Base-by-base conservation (phyloP, 139 green algal species). In the Tetratostichococcus sp. region DNA sequence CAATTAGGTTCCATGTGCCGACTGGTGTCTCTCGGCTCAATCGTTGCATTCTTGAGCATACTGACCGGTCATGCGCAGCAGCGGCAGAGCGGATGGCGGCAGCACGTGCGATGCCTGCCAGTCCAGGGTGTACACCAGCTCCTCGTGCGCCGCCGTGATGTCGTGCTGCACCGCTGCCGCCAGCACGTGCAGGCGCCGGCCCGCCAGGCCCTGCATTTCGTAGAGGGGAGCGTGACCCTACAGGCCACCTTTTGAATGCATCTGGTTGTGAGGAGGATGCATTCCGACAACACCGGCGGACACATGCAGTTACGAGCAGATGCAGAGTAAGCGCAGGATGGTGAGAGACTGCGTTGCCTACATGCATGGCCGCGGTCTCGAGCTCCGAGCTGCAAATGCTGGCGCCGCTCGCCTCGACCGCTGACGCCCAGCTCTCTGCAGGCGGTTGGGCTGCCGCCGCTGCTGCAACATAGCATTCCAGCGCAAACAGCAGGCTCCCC, bases 111-210 rank as follows among this genome's bases (percentile, higher is more conserved):
- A 33, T 1, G 69, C 69, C 34, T 74, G 69, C 69, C 69, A 74
- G 28, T 74, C 69, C 31, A 74, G 31, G 11, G 25, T 23, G 69
- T 74, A 74, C 43, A 74, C 30, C 21, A 74, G 69, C 2, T 74
- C 50, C 50, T 62, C 50, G 50, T 62, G 50, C 19, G 50, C 50
- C 50, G 50, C 50, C 14, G 50, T 62, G 50, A 62, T 62, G 50
- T 25, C 50, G 14, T 17, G 50, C 50, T 62, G 50, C 50, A 62
- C 50, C 14, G 50, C 17, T 5, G 50, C 50, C 17, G 50, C 14
- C 50, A 62, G 17, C 19, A 26, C 19, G 50, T 62, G 50, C 50
- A 62, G 50, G 11, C 50, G 50, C 50, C 50, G 14, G 50, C 50
- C 50, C 2, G 19, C 50, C 50, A 62, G 50, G 50, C 50, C 50